phyloP scores from a whole-genome alignment of 169 alveolate genomes.

The Ichthyophthirius multifiliis region DNA sequence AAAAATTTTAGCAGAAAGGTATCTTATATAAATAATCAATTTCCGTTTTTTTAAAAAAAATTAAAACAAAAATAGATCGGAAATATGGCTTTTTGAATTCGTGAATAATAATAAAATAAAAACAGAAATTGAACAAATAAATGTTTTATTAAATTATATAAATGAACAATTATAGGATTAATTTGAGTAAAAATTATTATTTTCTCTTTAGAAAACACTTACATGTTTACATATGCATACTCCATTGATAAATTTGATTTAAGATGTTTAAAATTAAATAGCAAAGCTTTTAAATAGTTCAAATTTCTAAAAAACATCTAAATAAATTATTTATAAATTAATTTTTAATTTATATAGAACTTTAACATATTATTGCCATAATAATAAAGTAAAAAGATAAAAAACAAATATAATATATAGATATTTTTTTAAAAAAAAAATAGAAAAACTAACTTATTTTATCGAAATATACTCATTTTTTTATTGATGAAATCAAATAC shows the following conservation, averaged over 20 bases:
- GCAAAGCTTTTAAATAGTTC: conserved; percentile 13
- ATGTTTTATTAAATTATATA: too few relatives aligned
- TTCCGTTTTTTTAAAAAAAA: too few relatives aligned
- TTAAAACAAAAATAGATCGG: too few relatives aligned
- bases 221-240: conserved; percentile 22
- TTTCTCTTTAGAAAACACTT: neutral
- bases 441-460: conserved; percentile 23
- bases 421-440: too few relatives aligned
- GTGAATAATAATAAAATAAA: too few relatives aligned
- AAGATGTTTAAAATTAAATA: conserved; percentile 32
- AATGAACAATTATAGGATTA: too few relatives aligned
- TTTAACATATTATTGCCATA: conserved; percentile 17
- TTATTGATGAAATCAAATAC: conserved; percentile 24
- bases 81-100: too few relatives aligned
- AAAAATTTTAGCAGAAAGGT: too few relatives aligned
- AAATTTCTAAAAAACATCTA: neutral
- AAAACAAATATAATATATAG: too few relatives aligned
- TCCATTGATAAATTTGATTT: conserved; percentile 25
- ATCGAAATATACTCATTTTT: conserved; percentile 11
- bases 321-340: conserved; percentile 9
- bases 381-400: neutral
- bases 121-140: too few relatives aligned
- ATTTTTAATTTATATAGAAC: conserved; percentile 15
- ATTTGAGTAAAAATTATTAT: too few relatives aligned
- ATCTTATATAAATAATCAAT: too few relatives aligned